Percentiles rank a stretch among this genome's conserved stretches.
These are phyloP conservation scores for Ceratobasidium sp. DNA, from an alignment of 1,284 basidiomycete species.

Conservation along the genomic window DNA sequence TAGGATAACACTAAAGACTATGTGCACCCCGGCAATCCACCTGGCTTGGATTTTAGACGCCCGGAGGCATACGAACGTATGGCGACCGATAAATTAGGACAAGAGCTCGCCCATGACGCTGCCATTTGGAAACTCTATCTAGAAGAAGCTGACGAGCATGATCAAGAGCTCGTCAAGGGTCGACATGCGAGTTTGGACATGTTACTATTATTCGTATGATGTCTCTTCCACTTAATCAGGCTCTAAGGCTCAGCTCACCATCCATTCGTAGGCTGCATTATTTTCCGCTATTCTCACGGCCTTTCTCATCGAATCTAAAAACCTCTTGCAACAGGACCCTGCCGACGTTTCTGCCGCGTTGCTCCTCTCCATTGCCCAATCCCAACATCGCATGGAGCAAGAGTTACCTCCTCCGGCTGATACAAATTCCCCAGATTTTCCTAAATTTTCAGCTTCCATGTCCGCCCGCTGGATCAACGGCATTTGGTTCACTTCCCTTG, in stretches of 20 bases:
- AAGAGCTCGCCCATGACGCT: too few relatives aligned
- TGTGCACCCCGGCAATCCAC: not conserved
- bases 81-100: too few relatives aligned
- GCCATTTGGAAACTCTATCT: conserved; percentile 7
- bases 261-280: conserved; percentile 7
- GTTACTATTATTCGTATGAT: conserved; percentile 16
- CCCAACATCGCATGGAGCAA: conserved; percentile 4
- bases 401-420: not conserved
- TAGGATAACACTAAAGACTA: too few relatives aligned
- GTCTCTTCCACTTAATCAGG: not conserved
- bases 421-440: not conserved
- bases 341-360: not conserved
- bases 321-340: conserved; percentile 12
- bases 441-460: not conserved
- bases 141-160: not conserved
- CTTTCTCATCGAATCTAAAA: conserved; percentile 27
- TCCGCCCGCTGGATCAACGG: too few relatives aligned
- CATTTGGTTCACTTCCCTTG: too few relatives aligned
- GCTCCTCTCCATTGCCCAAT: not conserved
- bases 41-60: not conserved
- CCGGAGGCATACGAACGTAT: conserved; percentile 13
- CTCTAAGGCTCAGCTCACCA: not conserved
- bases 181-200: conserved; percentile 14
- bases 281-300: conserved; percentile 35
- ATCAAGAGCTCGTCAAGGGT: conserved; percentile 16